A percentile compares a stretch with the other conserved stretches of the same genome.
Evolutionary conservation across 2,329 filamentous ascomycete genomes (phyloP).

Genomic region (Aspergillus fructus): DNA sequence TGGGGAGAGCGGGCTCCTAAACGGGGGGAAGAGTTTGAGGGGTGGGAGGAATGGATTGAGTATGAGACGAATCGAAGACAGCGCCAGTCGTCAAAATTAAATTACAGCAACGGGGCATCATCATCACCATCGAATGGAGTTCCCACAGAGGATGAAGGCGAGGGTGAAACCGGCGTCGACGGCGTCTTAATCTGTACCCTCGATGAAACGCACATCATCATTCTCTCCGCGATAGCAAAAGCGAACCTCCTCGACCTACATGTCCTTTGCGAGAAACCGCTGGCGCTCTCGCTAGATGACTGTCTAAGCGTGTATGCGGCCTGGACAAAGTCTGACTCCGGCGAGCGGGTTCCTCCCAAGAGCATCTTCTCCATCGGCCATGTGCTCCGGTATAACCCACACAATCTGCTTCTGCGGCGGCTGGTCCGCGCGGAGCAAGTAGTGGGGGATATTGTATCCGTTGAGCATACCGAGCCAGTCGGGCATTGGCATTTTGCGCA

Average conservation of each 20-base stretch:
- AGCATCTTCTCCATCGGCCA: conserved; percentile 85
- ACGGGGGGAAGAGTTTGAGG: conserved; percentile 58
- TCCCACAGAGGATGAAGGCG: not conserved
- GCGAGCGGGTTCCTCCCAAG: conserved; percentile 21
- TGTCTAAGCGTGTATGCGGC: conserved; percentile 68
- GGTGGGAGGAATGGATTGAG: conserved; percentile 73
- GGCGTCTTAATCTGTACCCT: conserved; percentile 72
- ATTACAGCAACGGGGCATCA: too few species aligned
- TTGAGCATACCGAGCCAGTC: conserved; percentile 91
- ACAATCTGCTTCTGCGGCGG: conserved; percentile 81
- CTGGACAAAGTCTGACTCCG: conserved; percentile 20
- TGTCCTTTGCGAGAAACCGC: conserved; percentile 92
- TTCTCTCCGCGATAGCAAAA: conserved; percentile 70
- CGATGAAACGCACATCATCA: conserved; percentile 84
- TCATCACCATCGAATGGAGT: not conserved
- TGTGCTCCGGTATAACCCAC: conserved; percentile 87
- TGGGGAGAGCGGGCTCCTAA: conserved; percentile 52
- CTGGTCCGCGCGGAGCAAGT: conserved; percentile 71
- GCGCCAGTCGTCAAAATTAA: not conserved
- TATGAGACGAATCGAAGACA: not conserved
- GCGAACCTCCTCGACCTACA: conserved; percentile 58
- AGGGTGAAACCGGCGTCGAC: conserved; percentile 53
- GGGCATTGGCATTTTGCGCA: conserved; percentile 96
- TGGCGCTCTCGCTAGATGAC: conserved; percentile 75
- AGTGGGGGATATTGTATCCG: conserved; percentile 80